Conservation (phyloP, 1,139 yeast species). For the Sugiyamaella castrensis region DNA sequence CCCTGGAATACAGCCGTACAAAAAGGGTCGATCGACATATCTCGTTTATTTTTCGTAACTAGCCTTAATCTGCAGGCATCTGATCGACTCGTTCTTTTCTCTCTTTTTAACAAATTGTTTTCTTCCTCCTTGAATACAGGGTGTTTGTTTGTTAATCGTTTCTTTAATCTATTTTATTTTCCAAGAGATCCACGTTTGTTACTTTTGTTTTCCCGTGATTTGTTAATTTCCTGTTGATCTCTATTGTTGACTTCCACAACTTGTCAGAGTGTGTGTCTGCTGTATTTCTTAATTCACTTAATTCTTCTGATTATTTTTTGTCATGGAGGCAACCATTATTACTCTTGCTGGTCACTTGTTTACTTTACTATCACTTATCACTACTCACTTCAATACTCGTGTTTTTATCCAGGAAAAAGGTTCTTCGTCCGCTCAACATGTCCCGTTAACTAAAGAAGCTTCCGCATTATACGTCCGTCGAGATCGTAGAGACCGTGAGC, state of each 20-base stretch:
- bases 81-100: no score
- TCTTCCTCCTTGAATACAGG: background rate
- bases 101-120: no score
- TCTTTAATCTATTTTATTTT: background rate
- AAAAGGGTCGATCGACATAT: no score
- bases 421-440: slow-evolving; percentile 17
- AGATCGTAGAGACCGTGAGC: slow-evolving; percentile 47
- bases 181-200: no score
- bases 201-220: no score
- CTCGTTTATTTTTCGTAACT: no score
- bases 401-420: slow-evolving; percentile 13
- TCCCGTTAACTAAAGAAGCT: slow-evolving; percentile 37
- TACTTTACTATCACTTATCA: slow-evolving; percentile 17
- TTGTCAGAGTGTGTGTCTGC: background rate
- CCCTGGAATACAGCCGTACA: no score
- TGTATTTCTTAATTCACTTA: background rate
- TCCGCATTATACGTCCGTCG: slow-evolving; percentile 47
- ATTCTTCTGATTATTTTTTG: background rate
- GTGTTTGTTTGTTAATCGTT: background rate
- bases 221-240: no score
- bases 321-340: slow-evolving; percentile 22
- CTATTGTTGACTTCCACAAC: background rate
- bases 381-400: slow-evolving; percentile 13
- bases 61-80: no score
- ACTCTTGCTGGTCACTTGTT: slow-evolving; percentile 14